Percentiles rank a stretch among this genome's conserved stretches.
phyloP scores from a whole-genome alignment of 768 basidiomycete species.

The Fistulinella prunicolor region DNA sequence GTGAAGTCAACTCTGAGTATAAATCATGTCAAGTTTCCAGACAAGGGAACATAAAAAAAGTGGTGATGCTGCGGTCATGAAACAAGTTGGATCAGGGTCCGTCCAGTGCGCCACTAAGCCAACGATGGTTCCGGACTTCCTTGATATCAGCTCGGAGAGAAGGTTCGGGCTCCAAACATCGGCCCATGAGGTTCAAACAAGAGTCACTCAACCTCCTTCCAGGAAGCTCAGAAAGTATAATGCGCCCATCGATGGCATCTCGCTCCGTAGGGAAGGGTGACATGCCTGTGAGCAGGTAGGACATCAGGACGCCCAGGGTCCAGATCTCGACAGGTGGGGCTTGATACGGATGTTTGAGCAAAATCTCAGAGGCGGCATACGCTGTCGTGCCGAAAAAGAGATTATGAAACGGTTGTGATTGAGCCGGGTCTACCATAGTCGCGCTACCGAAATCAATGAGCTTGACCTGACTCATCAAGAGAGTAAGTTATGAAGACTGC shows the following conservation, averaged over 20 bases:
- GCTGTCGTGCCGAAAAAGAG: slow-evolving; percentile 93
- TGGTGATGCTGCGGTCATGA: slow-evolving; percentile 8
- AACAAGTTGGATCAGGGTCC: slow-evolving; percentile 12
- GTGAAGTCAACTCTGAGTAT: slow-evolving; percentile 10
- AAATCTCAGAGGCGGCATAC: slow-evolving; percentile 93
- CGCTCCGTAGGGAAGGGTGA: slow-evolving; percentile 90
- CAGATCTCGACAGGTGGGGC: slow-evolving; percentile 95
- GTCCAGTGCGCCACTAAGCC: slow-evolving; percentile 49
- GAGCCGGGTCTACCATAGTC: slow-evolving; percentile 61
- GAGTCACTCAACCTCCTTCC: slow-evolving; percentile 40
- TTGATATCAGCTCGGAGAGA: slow-evolving; percentile 73
- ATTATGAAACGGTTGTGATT: slow-evolving; percentile 64
- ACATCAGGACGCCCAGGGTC: slow-evolving; percentile 93
- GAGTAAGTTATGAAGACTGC: slow-evolving; percentile 10
- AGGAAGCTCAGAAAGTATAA: slow-evolving; percentile 46
- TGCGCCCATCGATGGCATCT: slow-evolving; percentile 67
- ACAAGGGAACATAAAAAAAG: slow-evolving; percentile 1
- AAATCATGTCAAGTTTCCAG: slow-evolving; percentile 9
- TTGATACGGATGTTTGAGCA: slow-evolving; percentile 83
- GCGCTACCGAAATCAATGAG: slow-evolving; percentile 96
- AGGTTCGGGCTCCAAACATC: slow-evolving; percentile 85
- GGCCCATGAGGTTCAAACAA: slow-evolving; percentile 61
- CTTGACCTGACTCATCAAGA: slow-evolving; percentile 59
- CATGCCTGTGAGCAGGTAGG: slow-evolving; percentile 88
- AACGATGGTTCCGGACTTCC: slow-evolving; percentile 81